Evolutionary conservation across 257 asterid species (phyloP).

Genomic region (Eustoma russellianum): DNA sequence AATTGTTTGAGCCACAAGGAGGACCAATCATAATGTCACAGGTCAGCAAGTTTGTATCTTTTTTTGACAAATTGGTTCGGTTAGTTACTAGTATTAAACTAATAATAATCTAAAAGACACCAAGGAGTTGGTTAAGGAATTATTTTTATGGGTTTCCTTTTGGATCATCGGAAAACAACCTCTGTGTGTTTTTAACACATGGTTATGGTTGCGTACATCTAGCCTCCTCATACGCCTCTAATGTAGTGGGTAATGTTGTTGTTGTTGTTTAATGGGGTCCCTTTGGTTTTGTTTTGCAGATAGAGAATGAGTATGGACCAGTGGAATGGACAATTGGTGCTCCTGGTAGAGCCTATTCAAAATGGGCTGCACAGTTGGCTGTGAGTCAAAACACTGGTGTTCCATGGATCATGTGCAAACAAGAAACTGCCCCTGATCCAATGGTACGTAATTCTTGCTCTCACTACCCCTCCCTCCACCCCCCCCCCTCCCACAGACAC

Average conservation of each 20-base stretch:
- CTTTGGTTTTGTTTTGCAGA: conserved; percentile 27
- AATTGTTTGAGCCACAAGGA: conserved; percentile 78
- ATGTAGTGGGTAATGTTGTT: no score
- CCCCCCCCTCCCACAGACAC: no score
- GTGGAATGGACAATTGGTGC: conserved; percentile 84
- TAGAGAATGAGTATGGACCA: conserved; percentile 94
- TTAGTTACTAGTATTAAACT: background rate
- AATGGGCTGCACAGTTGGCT: conserved; percentile 94
- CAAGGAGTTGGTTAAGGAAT: background rate
- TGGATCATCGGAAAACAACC: no score
- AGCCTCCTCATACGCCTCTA: no score
- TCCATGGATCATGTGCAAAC: conserved; percentile 99
- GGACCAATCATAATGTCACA: conserved; percentile 90
- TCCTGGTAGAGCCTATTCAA: conserved; percentile 81
- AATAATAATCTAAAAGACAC: background rate
- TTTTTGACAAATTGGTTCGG: conserved; percentile 3
- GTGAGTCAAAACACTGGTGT: conserved; percentile 74
- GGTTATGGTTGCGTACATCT: no score
- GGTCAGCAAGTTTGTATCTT: conserved; percentile 25
- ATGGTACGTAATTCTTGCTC: conserved; percentile 32
- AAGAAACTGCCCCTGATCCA: conserved; percentile 90
- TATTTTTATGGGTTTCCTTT: background rate
- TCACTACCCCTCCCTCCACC: background rate
- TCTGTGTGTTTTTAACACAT: no score
- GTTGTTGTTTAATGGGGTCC: background rate